These are phyloP conservation scores for Centaurea solstitialis DNA, from an alignment of 129 eudicot species.

Conservation along the genomic window DNA sequence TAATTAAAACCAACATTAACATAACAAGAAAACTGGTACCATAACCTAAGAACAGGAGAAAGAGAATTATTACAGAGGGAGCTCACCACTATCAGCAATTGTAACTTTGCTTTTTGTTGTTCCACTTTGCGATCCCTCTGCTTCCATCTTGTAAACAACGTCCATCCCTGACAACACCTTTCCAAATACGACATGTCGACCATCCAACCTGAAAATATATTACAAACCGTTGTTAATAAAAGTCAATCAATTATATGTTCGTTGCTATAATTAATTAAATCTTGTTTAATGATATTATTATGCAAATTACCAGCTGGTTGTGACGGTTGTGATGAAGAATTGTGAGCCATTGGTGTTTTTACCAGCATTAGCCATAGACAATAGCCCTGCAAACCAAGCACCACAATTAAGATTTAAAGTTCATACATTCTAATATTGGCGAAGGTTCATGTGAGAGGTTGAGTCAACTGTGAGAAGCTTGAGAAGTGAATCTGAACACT, in stretches of 20 bases:
- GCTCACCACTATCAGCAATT: conserved; percentile 94
- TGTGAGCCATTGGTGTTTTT: conserved; percentile 91
- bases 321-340: conserved; percentile 94
- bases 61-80: conserved; percentile 55
- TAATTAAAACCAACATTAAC: conserved; percentile 16
- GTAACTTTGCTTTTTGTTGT: conserved; percentile 79
- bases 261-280: background rate
- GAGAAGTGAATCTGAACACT: too few species aligned
- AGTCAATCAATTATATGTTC: background rate
- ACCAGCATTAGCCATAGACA: conserved; percentile 99
- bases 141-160: conserved; percentile 95
- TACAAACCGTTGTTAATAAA: background rate
- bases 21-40: conserved; percentile 15
- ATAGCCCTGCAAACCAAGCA: conserved; percentile 50
- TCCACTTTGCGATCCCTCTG: conserved; percentile 90
- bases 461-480: too few species aligned
- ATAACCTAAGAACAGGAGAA: background rate
- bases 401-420: background rate
- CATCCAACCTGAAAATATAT: conserved; percentile 76
- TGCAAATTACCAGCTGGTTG: conserved; percentile 85
- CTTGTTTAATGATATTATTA: background rate
- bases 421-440: background rate
- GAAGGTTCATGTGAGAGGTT: too few species aligned
- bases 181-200: conserved; percentile 91
- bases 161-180: conserved; percentile 98